phyloP scores from a whole-genome alignment of 495 filamentous ascomycete species.

The Lasiosphaeris hirsuta region DNA sequence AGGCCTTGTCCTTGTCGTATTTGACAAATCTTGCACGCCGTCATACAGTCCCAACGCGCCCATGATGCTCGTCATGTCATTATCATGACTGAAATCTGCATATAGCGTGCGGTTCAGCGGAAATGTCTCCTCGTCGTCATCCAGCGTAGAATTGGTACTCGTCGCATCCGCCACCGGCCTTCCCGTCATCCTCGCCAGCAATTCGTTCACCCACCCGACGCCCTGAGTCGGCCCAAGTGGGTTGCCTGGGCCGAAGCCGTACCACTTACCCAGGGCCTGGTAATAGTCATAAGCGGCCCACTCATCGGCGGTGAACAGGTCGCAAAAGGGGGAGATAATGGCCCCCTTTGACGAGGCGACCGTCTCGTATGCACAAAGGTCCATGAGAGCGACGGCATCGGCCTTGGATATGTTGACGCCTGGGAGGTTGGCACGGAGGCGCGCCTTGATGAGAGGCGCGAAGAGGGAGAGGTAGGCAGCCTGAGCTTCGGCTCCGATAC shows the following conservation, averaged over 20 bases:
- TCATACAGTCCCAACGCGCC: conserved; percentile 74
- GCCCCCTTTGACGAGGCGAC: conserved; percentile 43
- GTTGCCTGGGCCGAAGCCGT: conserved; percentile 72
- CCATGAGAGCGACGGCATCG: conserved; percentile 72
- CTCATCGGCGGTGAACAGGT: conserved; percentile 63
- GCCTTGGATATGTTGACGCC: conserved; percentile 53
- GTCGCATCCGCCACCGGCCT: conserved; percentile 66
- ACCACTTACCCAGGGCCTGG: conserved; percentile 74
- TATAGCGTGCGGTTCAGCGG: conserved; percentile 64
- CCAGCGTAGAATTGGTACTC: conserved; percentile 68
- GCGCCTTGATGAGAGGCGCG: conserved; percentile 55
- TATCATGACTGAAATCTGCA: conserved; percentile 87
- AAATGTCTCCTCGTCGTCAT: conserved; percentile 58
- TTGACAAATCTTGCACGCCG: conserved; percentile 44
- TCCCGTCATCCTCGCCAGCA: conserved; percentile 71
- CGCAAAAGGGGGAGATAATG: conserved; percentile 63
- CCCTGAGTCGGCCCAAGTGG: conserved; percentile 76
- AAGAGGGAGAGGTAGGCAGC: conserved; percentile 54
- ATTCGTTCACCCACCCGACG: conserved; percentile 79
- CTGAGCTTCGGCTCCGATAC: conserved; percentile 49
- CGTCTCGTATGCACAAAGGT: conserved; percentile 79
- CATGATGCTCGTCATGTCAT: conserved; percentile 71
- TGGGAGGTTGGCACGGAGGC: conserved; percentile 60
- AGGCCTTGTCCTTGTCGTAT: conserved; percentile 41
- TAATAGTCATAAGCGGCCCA: conserved; percentile 76